These are phyloP conservation scores for Aspergillus flavus DNA, from an alignment of 2,329 filamentous ascomycete species.

Conservation along the genomic window DNA sequence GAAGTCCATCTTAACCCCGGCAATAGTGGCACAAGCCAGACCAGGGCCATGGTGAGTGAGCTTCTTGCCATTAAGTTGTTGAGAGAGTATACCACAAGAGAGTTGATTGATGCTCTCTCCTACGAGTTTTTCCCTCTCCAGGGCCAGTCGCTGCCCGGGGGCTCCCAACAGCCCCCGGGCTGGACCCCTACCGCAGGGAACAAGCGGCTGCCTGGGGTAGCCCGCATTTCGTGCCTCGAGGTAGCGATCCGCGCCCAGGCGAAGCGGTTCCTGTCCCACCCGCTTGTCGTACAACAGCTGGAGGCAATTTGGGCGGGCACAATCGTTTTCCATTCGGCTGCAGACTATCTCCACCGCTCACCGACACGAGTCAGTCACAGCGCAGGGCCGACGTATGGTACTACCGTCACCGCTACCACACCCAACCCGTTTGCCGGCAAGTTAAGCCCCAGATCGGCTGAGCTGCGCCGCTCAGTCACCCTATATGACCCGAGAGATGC, in stretches of 20 bases:
- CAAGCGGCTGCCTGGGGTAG: conserved; percentile 59
- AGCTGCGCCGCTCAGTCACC: conserved; percentile 70
- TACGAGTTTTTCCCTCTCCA: conserved; percentile 95
- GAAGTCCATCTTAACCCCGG: conserved; percentile 80
- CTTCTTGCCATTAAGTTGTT: conserved; percentile 85
- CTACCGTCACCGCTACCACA: conserved; percentile 16
- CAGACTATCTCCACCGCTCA: conserved; percentile 77
- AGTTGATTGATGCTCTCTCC: conserved; percentile 89
- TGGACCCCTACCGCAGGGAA: conserved; percentile 40
- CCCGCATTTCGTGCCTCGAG: conserved; percentile 86
- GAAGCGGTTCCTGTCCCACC: conserved; percentile 89
- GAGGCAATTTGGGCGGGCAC: conserved; percentile 96
- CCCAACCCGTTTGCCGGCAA: conserved; percentile 14
- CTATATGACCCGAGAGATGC: conserved; percentile 90
- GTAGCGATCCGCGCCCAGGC: conserved; percentile 90
- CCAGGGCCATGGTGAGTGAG: conserved; percentile 86
- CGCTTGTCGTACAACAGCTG: conserved; percentile 89
- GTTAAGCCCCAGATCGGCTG: conserved; percentile 22
- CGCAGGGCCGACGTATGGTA: conserved; percentile 29
- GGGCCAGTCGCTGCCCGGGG: conserved; percentile 60
- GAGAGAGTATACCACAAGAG: conserved; percentile 84
- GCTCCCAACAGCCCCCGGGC: conserved; percentile 36
- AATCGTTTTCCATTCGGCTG: conserved; percentile 89
- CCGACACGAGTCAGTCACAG: conserved; percentile 41
- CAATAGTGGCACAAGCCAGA: conserved; percentile 80